These are phyloP conservation scores for Glebionis coronaria DNA, from an alignment of 129 eudicot species.

Conservation along the genomic window DNA sequence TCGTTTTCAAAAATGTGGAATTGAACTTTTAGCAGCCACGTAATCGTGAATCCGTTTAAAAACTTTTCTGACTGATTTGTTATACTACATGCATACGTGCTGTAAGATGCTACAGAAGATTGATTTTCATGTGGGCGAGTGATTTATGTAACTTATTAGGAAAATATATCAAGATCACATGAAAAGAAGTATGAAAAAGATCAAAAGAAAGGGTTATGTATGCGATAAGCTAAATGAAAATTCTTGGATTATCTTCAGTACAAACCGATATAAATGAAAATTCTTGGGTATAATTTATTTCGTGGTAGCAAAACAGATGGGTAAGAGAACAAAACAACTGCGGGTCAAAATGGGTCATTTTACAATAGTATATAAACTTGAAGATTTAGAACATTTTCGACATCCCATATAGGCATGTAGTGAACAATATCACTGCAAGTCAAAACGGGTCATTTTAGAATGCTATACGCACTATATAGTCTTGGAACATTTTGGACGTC, in stretches of 20 bases:
- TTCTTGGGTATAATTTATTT: no score
- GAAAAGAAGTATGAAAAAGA: slow-evolving; percentile 27
- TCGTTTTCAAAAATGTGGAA: slow-evolving; percentile 35
- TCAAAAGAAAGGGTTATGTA: slow-evolving; percentile 34
- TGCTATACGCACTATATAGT: no score
- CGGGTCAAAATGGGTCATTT: no score
- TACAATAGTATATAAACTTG: no score
- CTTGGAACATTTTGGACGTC: no score
- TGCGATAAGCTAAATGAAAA: slow-evolving; percentile 31
- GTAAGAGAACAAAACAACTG: no score
- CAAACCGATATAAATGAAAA: no score
- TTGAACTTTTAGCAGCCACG: slow-evolving; percentile 18
- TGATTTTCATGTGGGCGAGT: slow-evolving; percentile 34
- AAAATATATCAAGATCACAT: slow-evolving; percentile 39
- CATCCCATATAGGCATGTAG: no score
- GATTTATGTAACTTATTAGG: slow-evolving; percentile 32
- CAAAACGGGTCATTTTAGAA: no score
- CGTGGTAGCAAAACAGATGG: background rate
- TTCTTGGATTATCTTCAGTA: slow-evolving; percentile 20
- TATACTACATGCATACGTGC: slow-evolving; percentile 38
- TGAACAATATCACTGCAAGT: no score
- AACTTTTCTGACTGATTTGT: slow-evolving; percentile 39
- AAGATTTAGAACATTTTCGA: no score
- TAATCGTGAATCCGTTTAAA: slow-evolving; percentile 16
- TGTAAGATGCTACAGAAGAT: slow-evolving; percentile 32